Conservation (phyloP, 2,329 filamentous ascomycete species). For the Seiridium unicorne region DNA sequence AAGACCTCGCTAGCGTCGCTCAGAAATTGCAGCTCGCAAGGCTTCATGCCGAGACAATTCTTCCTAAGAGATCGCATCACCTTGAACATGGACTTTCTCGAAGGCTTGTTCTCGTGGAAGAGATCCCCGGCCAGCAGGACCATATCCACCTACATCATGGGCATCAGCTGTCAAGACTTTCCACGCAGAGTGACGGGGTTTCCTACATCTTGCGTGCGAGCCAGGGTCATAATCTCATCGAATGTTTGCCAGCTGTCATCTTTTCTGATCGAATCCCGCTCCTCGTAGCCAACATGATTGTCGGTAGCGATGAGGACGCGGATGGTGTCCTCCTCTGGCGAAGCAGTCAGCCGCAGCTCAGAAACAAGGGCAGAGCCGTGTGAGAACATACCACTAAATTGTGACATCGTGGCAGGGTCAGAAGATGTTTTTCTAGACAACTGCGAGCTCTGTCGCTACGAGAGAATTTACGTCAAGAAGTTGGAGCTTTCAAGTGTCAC, state of each 20-base stretch:
- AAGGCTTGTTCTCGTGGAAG: slow-evolving; percentile 98
- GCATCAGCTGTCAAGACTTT: slow-evolving; percentile 5
- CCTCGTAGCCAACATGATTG: slow-evolving; percentile 96
- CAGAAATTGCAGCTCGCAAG: slow-evolving; percentile 90
- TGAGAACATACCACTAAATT: slow-evolving; percentile 18
- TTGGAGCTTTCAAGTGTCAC: too few relatives aligned
- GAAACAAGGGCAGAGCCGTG: neutral
- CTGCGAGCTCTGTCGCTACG: too few relatives aligned
- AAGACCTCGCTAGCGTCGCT: slow-evolving; percentile 93
- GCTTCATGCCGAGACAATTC: slow-evolving; percentile 93
- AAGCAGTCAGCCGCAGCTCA: slow-evolving; percentile 1
- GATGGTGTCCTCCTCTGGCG: slow-evolving; percentile 73
- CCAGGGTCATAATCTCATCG: slow-evolving; percentile 90
- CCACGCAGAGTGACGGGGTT: neutral
- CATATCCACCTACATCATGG: slow-evolving; percentile 75
- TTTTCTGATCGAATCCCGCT: slow-evolving; percentile 89
- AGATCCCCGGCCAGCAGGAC: slow-evolving; percentile 90
- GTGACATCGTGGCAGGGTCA: slow-evolving; percentile 20
- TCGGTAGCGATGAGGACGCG: slow-evolving; percentile 93
- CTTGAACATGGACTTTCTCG: slow-evolving; percentile 92
- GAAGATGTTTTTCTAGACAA: neutral
- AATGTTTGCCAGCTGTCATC: slow-evolving; percentile 97
- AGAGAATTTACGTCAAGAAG: too few relatives aligned
- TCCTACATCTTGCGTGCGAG: slow-evolving; percentile 73
- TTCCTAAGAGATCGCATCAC: slow-evolving; percentile 92